A percentile compares a stretch with the other conserved stretches of the same genome.
Conservation (phyloP, 2,329 filamentous ascomycete species). For the Cylindrodendrum hubeiense region DNA sequence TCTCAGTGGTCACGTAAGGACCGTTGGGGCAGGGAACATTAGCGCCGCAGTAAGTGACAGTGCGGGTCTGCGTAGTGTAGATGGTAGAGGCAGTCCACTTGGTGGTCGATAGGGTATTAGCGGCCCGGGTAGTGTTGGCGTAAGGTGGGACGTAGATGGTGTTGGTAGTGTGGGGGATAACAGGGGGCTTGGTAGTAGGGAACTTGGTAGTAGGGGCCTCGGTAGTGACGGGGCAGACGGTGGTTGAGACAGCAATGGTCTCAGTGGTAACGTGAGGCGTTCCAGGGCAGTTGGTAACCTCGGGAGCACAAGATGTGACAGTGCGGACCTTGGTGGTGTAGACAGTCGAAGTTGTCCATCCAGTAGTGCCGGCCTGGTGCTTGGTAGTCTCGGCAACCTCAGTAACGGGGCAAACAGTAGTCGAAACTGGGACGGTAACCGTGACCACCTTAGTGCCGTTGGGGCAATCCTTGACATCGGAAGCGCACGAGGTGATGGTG, state of each 20-base stretch:
- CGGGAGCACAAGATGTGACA: constrained; percentile 46
- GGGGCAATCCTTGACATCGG: constrained; percentile 48
- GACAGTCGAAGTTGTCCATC: constrained; percentile 49
- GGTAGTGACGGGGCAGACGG: background rate
- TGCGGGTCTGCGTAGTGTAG: constrained; percentile 37
- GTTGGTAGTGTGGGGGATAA: constrained; percentile 12
- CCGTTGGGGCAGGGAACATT: constrained; percentile 4
- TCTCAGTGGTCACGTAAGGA: constrained; percentile 45
- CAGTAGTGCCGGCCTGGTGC: background rate
- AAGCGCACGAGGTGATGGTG: constrained; percentile 47
- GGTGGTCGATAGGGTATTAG: constrained; percentile 28
- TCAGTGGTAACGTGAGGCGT: constrained; percentile 31
- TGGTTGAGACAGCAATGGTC: background rate
- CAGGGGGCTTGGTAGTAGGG: background rate
- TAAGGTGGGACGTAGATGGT: constrained; percentile 5
- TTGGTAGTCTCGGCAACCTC: constrained; percentile 2
- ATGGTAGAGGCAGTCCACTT: constrained; percentile 31
- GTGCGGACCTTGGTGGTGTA: constrained; percentile 46
- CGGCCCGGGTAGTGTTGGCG: constrained; percentile 4
- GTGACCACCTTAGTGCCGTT: constrained; percentile 40
- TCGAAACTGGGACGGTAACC: constrained; percentile 47
- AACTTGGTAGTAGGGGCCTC: background rate
- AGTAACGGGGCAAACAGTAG: constrained; percentile 41
- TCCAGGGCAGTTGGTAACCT: constrained; percentile 47
- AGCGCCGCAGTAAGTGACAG: constrained; percentile 40